phyloP scores from a whole-genome alignment of 129 eudicot species.

The Kitagawia praeruptora region DNA sequence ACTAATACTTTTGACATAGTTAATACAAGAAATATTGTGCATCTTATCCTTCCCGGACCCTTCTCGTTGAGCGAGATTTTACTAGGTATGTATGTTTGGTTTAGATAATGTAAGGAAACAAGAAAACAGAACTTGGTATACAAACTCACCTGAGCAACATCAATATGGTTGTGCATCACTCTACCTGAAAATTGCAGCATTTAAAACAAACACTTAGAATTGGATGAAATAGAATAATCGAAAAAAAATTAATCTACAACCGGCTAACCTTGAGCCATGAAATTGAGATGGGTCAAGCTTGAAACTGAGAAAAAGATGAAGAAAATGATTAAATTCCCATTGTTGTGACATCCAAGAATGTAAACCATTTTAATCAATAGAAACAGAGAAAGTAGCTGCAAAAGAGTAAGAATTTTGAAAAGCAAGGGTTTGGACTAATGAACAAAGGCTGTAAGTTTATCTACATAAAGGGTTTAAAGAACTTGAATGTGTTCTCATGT shows the following conservation, averaged over 20 bases:
- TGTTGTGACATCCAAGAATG: slow-evolving; percentile 23
- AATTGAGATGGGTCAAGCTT: slow-evolving; percentile 26
- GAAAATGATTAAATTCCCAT: slow-evolving; percentile 15
- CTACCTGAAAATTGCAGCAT: slow-evolving; percentile 34
- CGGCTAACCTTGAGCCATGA: slow-evolving; percentile 47
- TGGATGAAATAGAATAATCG: not conserved
- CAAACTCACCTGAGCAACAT: slow-evolving; percentile 28
- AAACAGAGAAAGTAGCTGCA: not conserved
- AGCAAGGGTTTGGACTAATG: not conserved
- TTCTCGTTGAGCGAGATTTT: no score
- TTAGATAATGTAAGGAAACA: not conserved
- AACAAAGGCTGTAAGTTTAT: not conserved
- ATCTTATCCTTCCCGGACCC: no score
- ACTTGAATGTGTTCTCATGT: not conserved
- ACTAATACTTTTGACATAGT: not conserved
- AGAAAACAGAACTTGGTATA: not conserved
- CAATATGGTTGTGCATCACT: slow-evolving; percentile 25
- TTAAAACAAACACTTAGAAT: not conserved
- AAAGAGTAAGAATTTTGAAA: not conserved
- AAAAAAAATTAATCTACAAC: not conserved
- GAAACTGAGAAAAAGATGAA: slow-evolving; percentile 30
- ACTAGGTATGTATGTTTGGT: not conserved
- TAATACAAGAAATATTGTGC: not conserved
- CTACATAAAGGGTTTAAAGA: not conserved
- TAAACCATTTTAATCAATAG: slow-evolving; percentile 24